Conservation (phyloP, 768 basidiomycete species). For the Rhodosporidiobolus sp. region DNA sequence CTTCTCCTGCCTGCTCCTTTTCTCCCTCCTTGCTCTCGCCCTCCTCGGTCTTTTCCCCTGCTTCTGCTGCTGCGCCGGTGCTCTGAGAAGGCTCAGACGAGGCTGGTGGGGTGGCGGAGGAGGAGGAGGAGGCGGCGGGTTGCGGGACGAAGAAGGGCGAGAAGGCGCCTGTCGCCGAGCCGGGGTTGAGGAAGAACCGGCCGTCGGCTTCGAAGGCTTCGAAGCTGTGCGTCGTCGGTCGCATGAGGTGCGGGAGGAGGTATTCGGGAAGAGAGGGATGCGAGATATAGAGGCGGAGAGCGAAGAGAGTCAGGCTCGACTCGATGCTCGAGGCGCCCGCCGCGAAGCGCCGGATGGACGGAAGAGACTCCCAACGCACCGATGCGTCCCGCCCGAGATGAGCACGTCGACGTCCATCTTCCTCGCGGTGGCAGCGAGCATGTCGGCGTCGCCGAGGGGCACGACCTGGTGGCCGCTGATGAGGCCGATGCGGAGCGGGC, state of each 20-base stretch:
- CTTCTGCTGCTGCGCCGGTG: background rate
- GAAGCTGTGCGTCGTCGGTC: constrained; percentile 58
- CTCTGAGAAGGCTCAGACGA: background rate
- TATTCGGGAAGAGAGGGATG: background rate
- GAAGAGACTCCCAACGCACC: constrained; percentile 55
- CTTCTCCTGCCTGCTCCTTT: background rate
- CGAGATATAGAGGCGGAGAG: no score
- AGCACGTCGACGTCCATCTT: constrained; percentile 98
- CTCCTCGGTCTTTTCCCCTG: background rate
- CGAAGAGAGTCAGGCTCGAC: no score
- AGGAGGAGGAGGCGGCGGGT: background rate
- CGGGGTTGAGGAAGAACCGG: constrained; percentile 93
- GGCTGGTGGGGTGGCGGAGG: background rate
- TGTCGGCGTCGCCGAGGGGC: constrained; percentile 86
- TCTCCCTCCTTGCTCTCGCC: background rate
- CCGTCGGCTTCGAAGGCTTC: constrained; percentile 88
- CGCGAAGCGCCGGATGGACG: background rate
- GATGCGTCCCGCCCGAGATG: constrained; percentile 88
- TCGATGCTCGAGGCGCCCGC: no score
- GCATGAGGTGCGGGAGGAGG: background rate
- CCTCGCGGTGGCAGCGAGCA: constrained; percentile 78
- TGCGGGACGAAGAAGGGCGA: constrained; percentile 19
- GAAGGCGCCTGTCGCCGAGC: constrained; percentile 86
- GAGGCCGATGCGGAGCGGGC: constrained; percentile 83
- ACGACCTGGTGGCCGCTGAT: constrained; percentile 92